A percentile compares a stretch with the other conserved stretches of the same genome.
Conservation (phyloP, 2,329 filamentous ascomycete genomes). For the Hypoxylon rubiginosum region DNA sequence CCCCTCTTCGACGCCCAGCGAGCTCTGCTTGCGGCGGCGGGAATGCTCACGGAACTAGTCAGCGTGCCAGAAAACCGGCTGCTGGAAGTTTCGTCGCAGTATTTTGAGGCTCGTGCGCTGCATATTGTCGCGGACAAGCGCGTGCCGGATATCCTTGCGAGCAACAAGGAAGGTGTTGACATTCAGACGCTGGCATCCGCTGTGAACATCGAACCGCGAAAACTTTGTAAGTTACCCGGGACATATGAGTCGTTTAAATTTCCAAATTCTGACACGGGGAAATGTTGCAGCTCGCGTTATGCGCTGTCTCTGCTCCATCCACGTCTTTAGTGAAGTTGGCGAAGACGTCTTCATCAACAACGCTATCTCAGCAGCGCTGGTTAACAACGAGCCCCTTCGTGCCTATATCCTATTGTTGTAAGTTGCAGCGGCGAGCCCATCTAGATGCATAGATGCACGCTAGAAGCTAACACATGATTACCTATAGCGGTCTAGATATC, state of each 20-base stretch:
- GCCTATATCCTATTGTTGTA: constrained; percentile 54
- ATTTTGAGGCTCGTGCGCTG: constrained; percentile 53
- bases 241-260: background rate
- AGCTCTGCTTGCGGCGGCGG: constrained; percentile 51
- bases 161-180: constrained; percentile 44
- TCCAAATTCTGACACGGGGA: background rate
- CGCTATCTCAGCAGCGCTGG: constrained; percentile 52
- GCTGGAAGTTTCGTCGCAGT: constrained; percentile 53
- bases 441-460: background rate
- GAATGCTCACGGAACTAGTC: constrained; percentile 53
- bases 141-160: constrained; percentile 52
- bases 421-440: constrained; percentile 23
- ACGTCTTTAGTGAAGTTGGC: constrained; percentile 51
- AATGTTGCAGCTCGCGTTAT: constrained; percentile 50
- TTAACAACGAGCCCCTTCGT: constrained; percentile 53
- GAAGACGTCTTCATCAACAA: constrained; percentile 55
- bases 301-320: constrained; percentile 53
- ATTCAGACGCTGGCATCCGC: constrained; percentile 44
- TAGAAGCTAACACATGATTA: background rate
- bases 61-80: constrained; percentile 51
- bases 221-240: constrained; percentile 47
- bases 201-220: constrained; percentile 50
- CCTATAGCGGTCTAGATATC: constrained; percentile 48
- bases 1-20: constrained; percentile 53
- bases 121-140: constrained; percentile 53